Evolutionary conservation across 805 yeast species (phyloP).

Genomic region (Metschnikowia cubensis): DNA sequence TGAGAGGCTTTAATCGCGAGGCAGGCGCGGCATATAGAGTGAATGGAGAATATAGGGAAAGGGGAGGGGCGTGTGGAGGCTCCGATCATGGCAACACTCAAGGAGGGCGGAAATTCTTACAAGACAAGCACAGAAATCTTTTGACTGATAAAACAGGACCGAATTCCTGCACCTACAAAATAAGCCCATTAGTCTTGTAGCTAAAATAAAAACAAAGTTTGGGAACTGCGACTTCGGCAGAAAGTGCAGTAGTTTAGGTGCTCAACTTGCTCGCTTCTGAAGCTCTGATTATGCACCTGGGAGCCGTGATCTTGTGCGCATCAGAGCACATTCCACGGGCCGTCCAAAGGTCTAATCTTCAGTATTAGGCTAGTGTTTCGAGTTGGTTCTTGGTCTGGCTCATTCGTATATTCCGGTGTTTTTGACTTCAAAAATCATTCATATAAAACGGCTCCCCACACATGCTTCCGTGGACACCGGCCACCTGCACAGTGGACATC

Average conservation of each 20-base stretch:
- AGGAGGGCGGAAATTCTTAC: neutral
- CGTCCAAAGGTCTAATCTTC: no score
- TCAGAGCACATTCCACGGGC: no score
- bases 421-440: neutral
- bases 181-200: neutral
- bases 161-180: neutral
- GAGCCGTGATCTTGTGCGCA: neutral
- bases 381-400: neutral
- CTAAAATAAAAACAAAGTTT: neutral
- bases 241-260: neutral
- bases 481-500: constrained; percentile 8
- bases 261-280: neutral
- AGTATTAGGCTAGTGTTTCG: neutral
- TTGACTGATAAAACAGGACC: neutral
- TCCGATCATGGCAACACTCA: neutral
- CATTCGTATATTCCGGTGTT: no score
- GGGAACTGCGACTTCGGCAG: neutral
- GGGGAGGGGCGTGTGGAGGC: neutral
- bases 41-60: neutral
- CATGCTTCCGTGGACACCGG: neutral
- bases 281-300: neutral
- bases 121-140: neutral
- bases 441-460: neutral
- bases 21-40: neutral
- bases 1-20: neutral